Evolutionary conservation across 139 green algal species (phyloP).

Genomic region (Klebsormidium nitens): DNA sequence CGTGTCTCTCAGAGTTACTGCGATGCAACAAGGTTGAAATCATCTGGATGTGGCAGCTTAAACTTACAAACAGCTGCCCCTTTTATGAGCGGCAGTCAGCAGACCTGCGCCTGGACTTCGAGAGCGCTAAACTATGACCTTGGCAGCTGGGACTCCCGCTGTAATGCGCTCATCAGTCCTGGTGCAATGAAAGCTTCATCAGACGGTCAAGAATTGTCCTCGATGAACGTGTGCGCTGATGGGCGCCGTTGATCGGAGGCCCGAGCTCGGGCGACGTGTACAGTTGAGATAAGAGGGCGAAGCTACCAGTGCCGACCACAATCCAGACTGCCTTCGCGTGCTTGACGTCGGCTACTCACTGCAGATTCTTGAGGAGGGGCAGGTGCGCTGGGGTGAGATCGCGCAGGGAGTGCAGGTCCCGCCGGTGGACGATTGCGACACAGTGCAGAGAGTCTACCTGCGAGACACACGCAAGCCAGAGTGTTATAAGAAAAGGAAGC

Average conservation of each 20-base stretch:
- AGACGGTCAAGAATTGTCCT: neutral
- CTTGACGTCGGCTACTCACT: neutral
- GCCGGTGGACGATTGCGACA: constrained; percentile 42
- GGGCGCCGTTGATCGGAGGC: neutral
- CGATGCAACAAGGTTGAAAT: neutral
- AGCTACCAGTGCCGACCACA: neutral
- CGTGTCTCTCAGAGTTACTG: neutral
- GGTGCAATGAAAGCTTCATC: neutral
- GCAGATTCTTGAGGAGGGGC: constrained; percentile 51
- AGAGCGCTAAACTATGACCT: too few relatives aligned
- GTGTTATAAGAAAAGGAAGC: too few relatives aligned
- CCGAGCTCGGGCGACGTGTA: neutral
- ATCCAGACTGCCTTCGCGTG: neutral
- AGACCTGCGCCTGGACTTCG: too few relatives aligned
- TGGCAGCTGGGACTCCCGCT: too few relatives aligned
- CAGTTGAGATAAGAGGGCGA: neutral
- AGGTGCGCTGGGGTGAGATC: constrained; percentile 42
- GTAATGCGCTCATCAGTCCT: neutral
- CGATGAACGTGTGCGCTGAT: neutral
- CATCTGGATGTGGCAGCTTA: neutral
- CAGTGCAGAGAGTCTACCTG: constrained; percentile 53
- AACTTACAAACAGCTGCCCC: too few relatives aligned
- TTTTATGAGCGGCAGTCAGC: too few relatives aligned
- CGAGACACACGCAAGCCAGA: too few relatives aligned
- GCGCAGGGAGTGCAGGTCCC: constrained; percentile 45